Conservation (phyloP, 257 asterid genomes). For the Solanum lycopersicoides region DNA sequence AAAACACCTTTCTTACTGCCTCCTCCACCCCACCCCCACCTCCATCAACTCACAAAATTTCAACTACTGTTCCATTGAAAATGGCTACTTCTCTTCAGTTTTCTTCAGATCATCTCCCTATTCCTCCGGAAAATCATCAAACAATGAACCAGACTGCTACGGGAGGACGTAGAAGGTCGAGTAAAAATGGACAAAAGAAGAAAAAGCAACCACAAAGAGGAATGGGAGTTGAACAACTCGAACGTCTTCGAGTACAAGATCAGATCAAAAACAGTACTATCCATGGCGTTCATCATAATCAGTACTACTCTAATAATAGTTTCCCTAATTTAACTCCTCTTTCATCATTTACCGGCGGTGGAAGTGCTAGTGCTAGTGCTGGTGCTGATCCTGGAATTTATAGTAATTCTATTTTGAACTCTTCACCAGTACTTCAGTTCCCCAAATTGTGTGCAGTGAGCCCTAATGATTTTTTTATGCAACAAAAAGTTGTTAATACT, state of each 20-base stretch:
- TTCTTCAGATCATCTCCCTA: neutral
- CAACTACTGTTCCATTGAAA: neutral
- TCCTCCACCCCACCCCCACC: neutral
- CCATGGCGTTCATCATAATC: neutral
- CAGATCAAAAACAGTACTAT: neutral
- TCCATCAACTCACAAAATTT: neutral
- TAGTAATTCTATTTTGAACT: neutral
- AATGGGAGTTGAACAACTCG: constrained; percentile 67
- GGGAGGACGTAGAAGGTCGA: constrained; percentile 12
- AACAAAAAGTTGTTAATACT: neutral
- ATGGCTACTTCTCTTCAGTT: neutral
- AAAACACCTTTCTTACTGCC: neutral
- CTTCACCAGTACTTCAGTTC: neutral
- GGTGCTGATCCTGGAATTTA: neutral
- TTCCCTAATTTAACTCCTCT: neutral
- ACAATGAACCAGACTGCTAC: neutral
- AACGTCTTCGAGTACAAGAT: constrained; percentile 27
- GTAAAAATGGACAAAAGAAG: neutral
- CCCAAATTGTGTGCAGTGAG: neutral
- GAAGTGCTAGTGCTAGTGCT: neutral
- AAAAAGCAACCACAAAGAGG: constrained; percentile 48
- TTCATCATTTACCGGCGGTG: neutral
- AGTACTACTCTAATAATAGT: neutral
- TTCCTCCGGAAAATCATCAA: neutral
- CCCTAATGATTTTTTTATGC: neutral